phyloP scores from a whole-genome alignment of 495 filamentous ascomycete genomes.

The Penicillium macrosclerotiorum region DNA sequence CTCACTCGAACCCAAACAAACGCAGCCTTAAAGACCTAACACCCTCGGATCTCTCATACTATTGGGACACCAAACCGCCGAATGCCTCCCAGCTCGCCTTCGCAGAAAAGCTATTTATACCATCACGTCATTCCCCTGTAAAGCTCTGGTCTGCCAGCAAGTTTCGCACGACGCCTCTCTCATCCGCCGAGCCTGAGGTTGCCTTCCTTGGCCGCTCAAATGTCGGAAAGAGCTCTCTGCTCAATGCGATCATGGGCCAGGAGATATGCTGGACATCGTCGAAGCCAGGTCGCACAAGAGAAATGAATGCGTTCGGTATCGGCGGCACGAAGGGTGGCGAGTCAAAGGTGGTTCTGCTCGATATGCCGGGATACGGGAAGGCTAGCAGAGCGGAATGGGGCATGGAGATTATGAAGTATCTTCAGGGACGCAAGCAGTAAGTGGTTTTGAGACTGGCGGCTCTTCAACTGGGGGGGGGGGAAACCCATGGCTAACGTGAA shows the following conservation, averaged over 20 bases:
- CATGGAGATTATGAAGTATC: conserved; percentile 79
- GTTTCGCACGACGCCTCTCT: conserved; percentile 62
- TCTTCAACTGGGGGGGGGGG: too few relatives aligned
- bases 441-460: too few relatives aligned
- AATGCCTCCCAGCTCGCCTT: conserved; percentile 50
- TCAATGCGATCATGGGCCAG: conserved; percentile 76
- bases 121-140: conserved; percentile 50
- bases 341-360: conserved; percentile 63
- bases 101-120: conserved; percentile 61
- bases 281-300: conserved; percentile 72
- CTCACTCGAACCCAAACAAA: conserved; percentile 27
- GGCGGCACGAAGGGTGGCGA: conserved; percentile 55
- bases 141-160: conserved; percentile 70
- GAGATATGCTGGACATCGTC: conserved; percentile 61
- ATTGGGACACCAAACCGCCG: conserved; percentile 60
- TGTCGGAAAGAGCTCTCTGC: conserved; percentile 84
- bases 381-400: conserved; percentile 79
- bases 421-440: conserved; percentile 64
- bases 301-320: conserved; percentile 84
- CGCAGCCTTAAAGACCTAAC: conserved; percentile 34
- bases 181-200: conserved; percentile 51
- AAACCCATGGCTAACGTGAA: too few relatives aligned
- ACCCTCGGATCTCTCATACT: conserved; percentile 43
- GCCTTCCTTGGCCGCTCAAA: conserved; percentile 82
- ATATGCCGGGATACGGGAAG: conserved; percentile 94